Evolutionary conservation across 768 basidiomycete genomes (phyloP), one percentile per base, ranked within the genome.

Genomic region (Pleurotus platypus): DNA sequence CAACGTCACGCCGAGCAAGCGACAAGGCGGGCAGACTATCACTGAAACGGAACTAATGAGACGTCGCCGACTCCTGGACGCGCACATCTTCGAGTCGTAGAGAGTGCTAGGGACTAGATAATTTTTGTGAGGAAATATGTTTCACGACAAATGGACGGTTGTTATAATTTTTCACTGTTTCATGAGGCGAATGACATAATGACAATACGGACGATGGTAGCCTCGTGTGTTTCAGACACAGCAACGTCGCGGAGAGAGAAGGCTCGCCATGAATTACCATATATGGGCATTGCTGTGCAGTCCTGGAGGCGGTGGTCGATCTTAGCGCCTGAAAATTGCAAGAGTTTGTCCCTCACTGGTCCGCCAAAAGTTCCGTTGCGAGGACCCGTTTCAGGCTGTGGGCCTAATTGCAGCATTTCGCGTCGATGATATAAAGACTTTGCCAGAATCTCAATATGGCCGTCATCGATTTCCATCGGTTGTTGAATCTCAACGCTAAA

Each of bases 31-130:
- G 15, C 84, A 86, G 60, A 85, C 83, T 42, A 91, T 90, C 57
- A 79, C 81, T n/a, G 90, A 92, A 70, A 80, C 75, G 16, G 90
- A 91, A 69, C 69, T 93, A 67, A 87, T 94, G 78, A 74, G 86
- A 63, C 78, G 93, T 63, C 81, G 89, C 53, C 81, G 92, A 64
- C 67, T 94, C 67, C 74, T 94, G 54, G 88, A 90, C 62, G 79
- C 86, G 51, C 87, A 89, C 66, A 84, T 88, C 49, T 85, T 78
- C 65, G 76, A 77, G 60, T 73, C 72, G 66, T 64, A 61, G 48
- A 30, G 30, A 35, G 30, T 11, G 3, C 4, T 35, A 35, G 30
- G 30, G 9, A 35, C 30, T 35, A 35, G 30, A 35, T 58, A 57
- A 45, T 54, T 58, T 61, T 51, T 60, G 61, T 60, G 51, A 53